Percentiles rank a stretch among this genome's conserved stretches.
Conservation (phyloP, 192 early-diverging fungal genomes). For the Dissophora ornata region DNA sequence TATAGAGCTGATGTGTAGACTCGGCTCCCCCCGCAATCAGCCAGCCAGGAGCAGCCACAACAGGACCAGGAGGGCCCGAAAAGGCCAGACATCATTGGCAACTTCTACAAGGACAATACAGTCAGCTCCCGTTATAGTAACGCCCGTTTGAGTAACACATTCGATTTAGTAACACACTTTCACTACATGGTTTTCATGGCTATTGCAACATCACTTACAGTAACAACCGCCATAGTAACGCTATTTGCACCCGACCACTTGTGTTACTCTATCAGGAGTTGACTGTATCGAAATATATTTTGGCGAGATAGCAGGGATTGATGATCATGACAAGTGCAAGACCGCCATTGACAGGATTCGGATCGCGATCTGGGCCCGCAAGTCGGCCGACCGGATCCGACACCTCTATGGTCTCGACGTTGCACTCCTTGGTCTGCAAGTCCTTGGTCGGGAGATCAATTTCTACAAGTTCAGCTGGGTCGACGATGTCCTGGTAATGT, state of each 20-base stretch:
- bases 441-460: background rate
- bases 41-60: no score
- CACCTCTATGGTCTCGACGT: background rate
- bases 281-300: background rate
- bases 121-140: no score
- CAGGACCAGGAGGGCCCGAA: background rate
- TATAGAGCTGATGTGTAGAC: background rate
- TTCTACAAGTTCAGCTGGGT: slow-evolving; percentile 4
- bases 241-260: no score
- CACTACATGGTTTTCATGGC: no score
- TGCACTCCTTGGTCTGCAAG: background rate
- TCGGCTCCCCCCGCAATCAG: no score
- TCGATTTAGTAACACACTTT: no score
- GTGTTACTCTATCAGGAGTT: no score
- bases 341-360: background rate
- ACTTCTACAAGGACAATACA: background rate
- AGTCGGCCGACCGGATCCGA: background rate
- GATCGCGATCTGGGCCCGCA: background rate
- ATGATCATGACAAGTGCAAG: background rate
- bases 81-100: background rate
- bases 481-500: background rate
- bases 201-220: no score
- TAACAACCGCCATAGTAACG: no score
- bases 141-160: no score
- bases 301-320: background rate